These are phyloP conservation scores for Knoxia roxburghii DNA, from an alignment of 257 asterid genomes.

Conservation along the genomic window DNA sequence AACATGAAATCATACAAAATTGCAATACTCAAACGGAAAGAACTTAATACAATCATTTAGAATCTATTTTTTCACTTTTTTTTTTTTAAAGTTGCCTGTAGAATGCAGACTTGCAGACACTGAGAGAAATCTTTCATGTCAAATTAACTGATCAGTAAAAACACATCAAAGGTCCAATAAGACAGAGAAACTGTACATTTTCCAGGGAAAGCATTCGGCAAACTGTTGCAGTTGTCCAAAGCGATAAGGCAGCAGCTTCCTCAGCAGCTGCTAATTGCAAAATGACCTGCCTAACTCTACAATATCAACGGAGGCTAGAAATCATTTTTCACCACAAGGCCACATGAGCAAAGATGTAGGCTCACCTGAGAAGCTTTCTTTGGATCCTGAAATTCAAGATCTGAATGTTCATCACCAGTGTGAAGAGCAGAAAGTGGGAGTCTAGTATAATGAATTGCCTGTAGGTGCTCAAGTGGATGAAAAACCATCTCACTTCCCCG, in stretches of 20 bases:
- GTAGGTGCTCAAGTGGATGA: slow-evolving; percentile 87
- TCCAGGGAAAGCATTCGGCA: slow-evolving; percentile 93
- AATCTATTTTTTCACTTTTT: no score
- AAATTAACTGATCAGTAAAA: background rate
- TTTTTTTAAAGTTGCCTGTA: background rate
- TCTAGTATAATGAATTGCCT: slow-evolving; percentile 55
- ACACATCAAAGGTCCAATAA: slow-evolving; percentile 7
- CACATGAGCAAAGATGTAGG: slow-evolving; percentile 5
- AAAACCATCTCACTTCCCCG: slow-evolving; percentile 61
- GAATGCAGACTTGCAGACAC: slow-evolving; percentile 4
- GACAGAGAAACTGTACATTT: slow-evolving; percentile 40
- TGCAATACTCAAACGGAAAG: background rate
- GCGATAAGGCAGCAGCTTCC: slow-evolving; percentile 84
- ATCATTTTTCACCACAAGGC: slow-evolving; percentile 17
- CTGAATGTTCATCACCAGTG: slow-evolving; percentile 39
- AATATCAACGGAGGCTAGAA: slow-evolving; percentile 15
- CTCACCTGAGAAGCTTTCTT: slow-evolving; percentile 58
- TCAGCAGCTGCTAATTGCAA: slow-evolving; percentile 69
- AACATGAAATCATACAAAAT: background rate
- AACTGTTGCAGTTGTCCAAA: slow-evolving; percentile 77
- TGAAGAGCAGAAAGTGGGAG: slow-evolving; percentile 55
- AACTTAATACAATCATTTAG: background rate
- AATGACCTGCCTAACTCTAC: slow-evolving; percentile 49
- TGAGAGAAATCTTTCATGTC: background rate
- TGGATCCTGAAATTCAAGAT: slow-evolving; percentile 30